phyloP scores from a whole-genome alignment of 2,329 filamentous ascomycete genomes.

The Thermothelomyces thermophilus region DNA sequence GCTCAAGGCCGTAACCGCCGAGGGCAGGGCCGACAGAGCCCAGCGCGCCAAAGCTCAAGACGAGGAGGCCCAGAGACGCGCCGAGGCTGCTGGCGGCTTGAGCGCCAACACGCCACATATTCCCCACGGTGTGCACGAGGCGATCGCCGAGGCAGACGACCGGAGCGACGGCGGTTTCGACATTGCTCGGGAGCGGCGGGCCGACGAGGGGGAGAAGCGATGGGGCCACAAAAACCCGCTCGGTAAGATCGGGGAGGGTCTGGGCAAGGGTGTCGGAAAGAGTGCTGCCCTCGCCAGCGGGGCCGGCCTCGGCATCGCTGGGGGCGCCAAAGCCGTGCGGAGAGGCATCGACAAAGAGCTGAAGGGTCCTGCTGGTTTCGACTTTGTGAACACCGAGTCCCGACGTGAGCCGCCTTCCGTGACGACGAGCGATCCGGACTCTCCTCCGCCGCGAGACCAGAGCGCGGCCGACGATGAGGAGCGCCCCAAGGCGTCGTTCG shows the following conservation, averaged over 20 bases:
- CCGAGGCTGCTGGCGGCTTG: constrained; percentile 42
- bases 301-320: constrained; percentile 39
- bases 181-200: constrained; percentile 23
- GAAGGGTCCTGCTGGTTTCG: constrained; percentile 51
- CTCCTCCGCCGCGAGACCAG: constrained; percentile 28
- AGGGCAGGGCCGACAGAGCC: constrained; percentile 45
- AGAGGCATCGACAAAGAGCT: constrained; percentile 47
- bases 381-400: constrained; percentile 25
- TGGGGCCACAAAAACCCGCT: constrained; percentile 32
- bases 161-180: constrained; percentile 19
- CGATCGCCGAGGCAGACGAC: constrained; percentile 31
- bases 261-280: constrained; percentile 44
- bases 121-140: constrained; percentile 45
- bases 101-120: constrained; percentile 45
- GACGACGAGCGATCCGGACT: constrained; percentile 21
- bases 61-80: constrained; percentile 43
- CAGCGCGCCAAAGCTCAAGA: constrained; percentile 44
- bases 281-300: constrained; percentile 37
- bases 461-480: constrained; percentile 31
- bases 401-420: constrained; percentile 1
- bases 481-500: constrained; percentile 31
- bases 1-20: constrained; percentile 40
- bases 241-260: constrained; percentile 42
- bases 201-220: constrained; percentile 18
- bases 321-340: constrained; percentile 40